Percentiles rank a stretch among this genome's conserved stretches.
phyloP scores from a whole-genome alignment of 148 eudicot genomes.

The Chenopodium suecicum region DNA sequence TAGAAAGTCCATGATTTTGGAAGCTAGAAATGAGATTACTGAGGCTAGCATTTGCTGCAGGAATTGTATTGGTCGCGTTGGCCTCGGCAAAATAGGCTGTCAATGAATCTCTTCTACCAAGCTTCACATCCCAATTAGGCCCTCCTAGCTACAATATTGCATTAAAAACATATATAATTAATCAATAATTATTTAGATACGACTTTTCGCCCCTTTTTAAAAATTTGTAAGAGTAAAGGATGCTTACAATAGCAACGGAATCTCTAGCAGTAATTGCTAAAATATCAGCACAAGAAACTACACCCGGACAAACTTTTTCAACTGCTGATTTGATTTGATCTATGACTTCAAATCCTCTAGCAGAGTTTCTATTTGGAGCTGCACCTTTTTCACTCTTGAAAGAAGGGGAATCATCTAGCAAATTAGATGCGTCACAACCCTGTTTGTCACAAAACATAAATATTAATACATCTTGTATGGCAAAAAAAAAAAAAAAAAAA shows the following conservation, averaged over 20 bases:
- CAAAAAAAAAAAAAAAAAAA: no score
- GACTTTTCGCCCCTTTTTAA: background rate
- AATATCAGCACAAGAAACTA: constrained; percentile 72
- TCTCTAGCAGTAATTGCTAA: constrained; percentile 56
- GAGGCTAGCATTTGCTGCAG: constrained; percentile 41
- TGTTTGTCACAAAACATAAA: constrained; percentile 11
- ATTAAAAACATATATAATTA: background rate
- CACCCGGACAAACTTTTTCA: constrained; percentile 44
- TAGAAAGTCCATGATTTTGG: constrained; percentile 39
- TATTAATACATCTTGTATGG: background rate
- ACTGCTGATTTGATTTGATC: constrained; percentile 59
- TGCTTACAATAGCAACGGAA: constrained; percentile 49
- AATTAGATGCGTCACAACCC: constrained; percentile 68
- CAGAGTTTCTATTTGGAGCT: constrained; percentile 45
- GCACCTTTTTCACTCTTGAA: constrained; percentile 60
- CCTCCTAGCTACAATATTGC: constrained; percentile 41
- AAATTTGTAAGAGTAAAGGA: background rate
- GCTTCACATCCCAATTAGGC: constrained; percentile 42
- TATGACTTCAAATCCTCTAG: constrained; percentile 62
- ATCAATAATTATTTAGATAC: background rate
- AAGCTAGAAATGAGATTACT: constrained; percentile 37
- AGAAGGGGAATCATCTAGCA: constrained; percentile 55
- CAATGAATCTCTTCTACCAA: constrained; percentile 45
- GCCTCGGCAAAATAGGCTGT: constrained; percentile 35
- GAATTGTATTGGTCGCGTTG: constrained; percentile 32